A percentile compares a stretch with the other conserved stretches of the same genome.
These are phyloP conservation scores for Calocera viscosa DNA, from an alignment of 768 basidiomycete species.

Conservation along the genomic window DNA sequence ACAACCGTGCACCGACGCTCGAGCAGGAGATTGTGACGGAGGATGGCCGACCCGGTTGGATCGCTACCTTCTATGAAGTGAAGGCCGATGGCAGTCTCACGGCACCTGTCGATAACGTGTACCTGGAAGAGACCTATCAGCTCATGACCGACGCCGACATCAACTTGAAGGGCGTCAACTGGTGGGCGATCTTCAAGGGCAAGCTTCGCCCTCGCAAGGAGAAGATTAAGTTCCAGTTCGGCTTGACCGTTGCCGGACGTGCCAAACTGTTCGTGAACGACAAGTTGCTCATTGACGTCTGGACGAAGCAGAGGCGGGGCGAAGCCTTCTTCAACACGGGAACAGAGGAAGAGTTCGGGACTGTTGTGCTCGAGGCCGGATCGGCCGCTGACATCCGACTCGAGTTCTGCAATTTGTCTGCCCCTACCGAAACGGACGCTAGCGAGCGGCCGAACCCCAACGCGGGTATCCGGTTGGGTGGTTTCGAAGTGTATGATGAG, in stretches of 20 bases:
- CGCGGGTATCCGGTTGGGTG: conserved; percentile 68
- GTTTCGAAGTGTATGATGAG: conserved; percentile 48
- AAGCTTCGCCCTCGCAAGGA: conserved; percentile 35
- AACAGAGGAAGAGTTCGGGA: conserved; percentile 50
- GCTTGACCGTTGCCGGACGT: conserved; percentile 37
- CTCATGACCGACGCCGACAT: conserved; percentile 26
- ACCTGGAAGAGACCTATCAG: conserved; percentile 37
- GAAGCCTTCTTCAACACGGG: conserved; percentile 58
- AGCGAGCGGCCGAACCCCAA: conserved; percentile 35
- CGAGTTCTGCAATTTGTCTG: conserved; percentile 63
- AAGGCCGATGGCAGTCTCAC: conserved; percentile 33
- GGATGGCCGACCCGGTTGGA: conserved; percentile 55
- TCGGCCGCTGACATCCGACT: conserved; percentile 45
- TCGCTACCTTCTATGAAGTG: conserved; percentile 46
- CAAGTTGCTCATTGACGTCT: conserved; percentile 35
- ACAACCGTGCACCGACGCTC: conserved; percentile 56
- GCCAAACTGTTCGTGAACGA: not conserved
- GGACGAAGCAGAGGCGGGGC: conserved; percentile 63
- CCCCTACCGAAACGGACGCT: conserved; percentile 56
- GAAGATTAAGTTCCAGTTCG: conserved; percentile 62
- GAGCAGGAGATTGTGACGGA: conserved; percentile 51
- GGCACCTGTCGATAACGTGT: conserved; percentile 37
- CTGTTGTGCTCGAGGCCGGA: conserved; percentile 42
- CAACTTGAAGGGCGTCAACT: conserved; percentile 34
- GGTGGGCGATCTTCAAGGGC: conserved; percentile 11